Conservation (phyloP, 306 rosid species). For the Acacia acuminata region DNA sequence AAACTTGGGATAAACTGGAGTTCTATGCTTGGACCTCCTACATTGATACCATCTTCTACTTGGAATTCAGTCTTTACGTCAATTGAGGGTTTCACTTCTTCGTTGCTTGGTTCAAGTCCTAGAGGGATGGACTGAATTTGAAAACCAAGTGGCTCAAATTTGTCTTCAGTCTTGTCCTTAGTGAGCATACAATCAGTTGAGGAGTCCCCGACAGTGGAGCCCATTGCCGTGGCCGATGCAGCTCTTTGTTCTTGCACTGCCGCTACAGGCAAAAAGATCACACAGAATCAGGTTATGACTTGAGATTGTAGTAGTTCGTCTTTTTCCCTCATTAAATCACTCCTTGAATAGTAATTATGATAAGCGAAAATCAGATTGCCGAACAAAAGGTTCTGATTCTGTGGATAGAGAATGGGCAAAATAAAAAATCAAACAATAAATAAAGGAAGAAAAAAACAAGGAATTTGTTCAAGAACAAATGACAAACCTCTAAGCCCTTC, state of each 20-base stretch:
- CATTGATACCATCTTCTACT: constrained; percentile 70
- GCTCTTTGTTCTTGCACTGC: constrained; percentile 94
- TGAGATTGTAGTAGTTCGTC: neutral
- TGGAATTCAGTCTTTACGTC: constrained; percentile 65
- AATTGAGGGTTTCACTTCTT: constrained; percentile 49
- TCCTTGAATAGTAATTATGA: neutral
- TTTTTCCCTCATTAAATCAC: neutral
- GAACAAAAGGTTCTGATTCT: constrained; percentile 12
- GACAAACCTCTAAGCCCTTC: constrained; percentile 88
- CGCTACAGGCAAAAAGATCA: constrained; percentile 47
- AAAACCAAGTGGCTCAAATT: constrained; percentile 82
- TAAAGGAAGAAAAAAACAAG: neutral
- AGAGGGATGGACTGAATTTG: constrained; percentile 83
- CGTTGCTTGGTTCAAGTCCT: constrained; percentile 59
- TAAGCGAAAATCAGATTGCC: constrained; percentile 17
- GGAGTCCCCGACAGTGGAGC: constrained; percentile 85
- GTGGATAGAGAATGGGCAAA: constrained; percentile 2
- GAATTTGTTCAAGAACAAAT: constrained; percentile 16
- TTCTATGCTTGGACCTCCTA: constrained; percentile 71
- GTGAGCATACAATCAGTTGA: constrained; percentile 69
- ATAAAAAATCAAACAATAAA: neutral
- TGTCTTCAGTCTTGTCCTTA: constrained; percentile 74
- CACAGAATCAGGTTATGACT: constrained; percentile 9
- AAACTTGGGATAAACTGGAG: constrained; percentile 95
- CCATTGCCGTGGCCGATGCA: constrained; percentile 79